Conservation (phyloP, 2,329 filamentous ascomycete genomes). For the Pseudogymnoascus sp. region DNA sequence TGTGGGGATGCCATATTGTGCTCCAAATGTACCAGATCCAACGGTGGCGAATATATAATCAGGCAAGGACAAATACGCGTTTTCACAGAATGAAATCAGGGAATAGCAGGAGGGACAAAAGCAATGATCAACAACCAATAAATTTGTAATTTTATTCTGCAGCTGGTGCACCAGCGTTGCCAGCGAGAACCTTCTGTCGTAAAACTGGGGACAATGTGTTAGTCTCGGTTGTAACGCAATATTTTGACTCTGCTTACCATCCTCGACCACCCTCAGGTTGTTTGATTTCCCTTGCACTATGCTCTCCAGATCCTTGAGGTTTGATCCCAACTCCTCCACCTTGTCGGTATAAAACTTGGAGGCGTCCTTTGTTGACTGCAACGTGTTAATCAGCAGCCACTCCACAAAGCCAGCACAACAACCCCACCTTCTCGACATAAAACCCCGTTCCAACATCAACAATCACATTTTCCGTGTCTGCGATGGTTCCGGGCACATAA, state of each 20-base stretch:
- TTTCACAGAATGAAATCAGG: not conserved
- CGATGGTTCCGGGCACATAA: slow-evolving; percentile 79
- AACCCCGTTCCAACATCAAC: slow-evolving; percentile 94
- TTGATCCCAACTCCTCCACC: slow-evolving; percentile 55
- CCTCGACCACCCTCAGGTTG: slow-evolving; percentile 80
- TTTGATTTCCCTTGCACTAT: slow-evolving; percentile 69
- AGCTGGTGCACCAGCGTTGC: slow-evolving; percentile 31
- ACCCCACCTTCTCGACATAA: slow-evolving; percentile 76
- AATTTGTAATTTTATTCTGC: slow-evolving; percentile 16
- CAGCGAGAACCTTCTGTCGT: slow-evolving; percentile 42
- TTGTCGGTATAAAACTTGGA: slow-evolving; percentile 60
- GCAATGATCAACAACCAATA: slow-evolving; percentile 11
- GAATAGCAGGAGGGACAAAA: not conserved
- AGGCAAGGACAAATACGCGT: not conserved
- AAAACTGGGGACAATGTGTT: slow-evolving; percentile 33
- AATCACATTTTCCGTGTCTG: slow-evolving; percentile 67
- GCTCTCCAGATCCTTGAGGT: slow-evolving; percentile 59
- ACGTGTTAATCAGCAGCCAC: not conserved
- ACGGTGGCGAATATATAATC: slow-evolving; percentile 1
- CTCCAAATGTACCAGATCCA: slow-evolving; percentile 5
- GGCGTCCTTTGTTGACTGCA: slow-evolving; percentile 48
- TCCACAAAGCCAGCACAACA: not conserved
- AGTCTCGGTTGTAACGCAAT: not conserved
- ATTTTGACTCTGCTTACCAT: slow-evolving; percentile 48
- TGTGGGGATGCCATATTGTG: not conserved